These are phyloP conservation scores for Trifolium pratense DNA, from an alignment of 306 rosid species.

Conservation along the genomic window DNA sequence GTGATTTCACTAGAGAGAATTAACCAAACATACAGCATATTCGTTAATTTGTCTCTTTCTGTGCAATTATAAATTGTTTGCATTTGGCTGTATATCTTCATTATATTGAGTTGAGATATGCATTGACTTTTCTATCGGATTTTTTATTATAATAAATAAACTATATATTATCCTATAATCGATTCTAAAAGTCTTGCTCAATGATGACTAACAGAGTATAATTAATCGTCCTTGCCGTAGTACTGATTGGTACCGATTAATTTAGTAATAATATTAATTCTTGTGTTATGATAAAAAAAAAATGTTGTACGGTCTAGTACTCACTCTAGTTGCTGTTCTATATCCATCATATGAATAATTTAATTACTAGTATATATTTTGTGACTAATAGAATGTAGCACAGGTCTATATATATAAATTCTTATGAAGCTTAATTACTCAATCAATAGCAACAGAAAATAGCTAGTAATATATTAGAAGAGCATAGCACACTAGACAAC, in stretches of 20 bases:
- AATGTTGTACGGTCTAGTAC: not conserved
- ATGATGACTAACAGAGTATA: no score
- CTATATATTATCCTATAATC: not conserved
- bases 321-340: not conserved
- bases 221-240: slow-evolving; percentile 19
- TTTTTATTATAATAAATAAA: not conserved
- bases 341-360: not conserved
- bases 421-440: not conserved
- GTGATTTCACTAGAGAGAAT: no score
- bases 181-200: no score
- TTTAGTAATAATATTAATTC: not conserved
- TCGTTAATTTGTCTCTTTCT: no score
- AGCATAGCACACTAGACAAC: not conserved
- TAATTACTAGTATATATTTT: not conserved
- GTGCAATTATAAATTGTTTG: no score
- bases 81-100: no score
- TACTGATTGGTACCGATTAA: slow-evolving; percentile 12
- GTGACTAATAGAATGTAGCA: not conserved
- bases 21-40: no score
- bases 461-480: not conserved
- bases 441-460: not conserved
- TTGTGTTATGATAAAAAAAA: not conserved
- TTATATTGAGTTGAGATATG: no score
- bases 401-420: not conserved
- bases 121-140: no score